Percentiles rank a stretch among this genome's conserved stretches.
Conservation (phyloP, 495 filamentous ascomycete genomes). For the Penicillium coprophilum region DNA sequence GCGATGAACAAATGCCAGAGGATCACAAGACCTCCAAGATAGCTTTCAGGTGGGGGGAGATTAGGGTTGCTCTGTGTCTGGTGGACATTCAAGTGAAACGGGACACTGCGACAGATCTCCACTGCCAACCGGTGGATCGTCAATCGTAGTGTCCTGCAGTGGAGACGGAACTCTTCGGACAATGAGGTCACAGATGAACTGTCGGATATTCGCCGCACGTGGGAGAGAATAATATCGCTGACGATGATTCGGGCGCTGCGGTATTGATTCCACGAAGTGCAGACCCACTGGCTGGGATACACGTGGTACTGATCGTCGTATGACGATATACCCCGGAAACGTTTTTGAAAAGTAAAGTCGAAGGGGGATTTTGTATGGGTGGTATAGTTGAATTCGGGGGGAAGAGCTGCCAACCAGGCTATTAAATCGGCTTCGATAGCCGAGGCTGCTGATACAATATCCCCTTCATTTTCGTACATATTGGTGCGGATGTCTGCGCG, state of each 20-base stretch:
- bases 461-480: constrained; percentile 36
- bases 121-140: constrained; percentile 38
- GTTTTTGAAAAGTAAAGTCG: constrained; percentile 24
- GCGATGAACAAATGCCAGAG: constrained; percentile 51
- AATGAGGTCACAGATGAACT: constrained; percentile 15
- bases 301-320: constrained; percentile 60
- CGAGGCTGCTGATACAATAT: constrained; percentile 47
- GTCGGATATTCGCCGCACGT: constrained; percentile 19
- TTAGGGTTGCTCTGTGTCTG: constrained; percentile 9
- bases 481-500: constrained; percentile 45
- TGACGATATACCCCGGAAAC: constrained; percentile 26
- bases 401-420: constrained; percentile 41
- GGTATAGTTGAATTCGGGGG: constrained; percentile 38
- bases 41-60: constrained; percentile 27
- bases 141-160: constrained; percentile 35
- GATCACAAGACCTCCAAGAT: constrained; percentile 44
- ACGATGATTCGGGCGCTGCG: constrained; percentile 59
- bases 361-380: constrained; percentile 26
- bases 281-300: constrained; percentile 58
- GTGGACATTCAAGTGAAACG: constrained; percentile 37
- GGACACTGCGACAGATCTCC: constrained; percentile 49
- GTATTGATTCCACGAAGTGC: constrained; percentile 62
- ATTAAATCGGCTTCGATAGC: constrained; percentile 54
- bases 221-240: constrained; percentile 50
- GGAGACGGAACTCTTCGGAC: constrained; percentile 34